phyloP scores from a whole-genome alignment of 2,329 filamentous ascomycete species.

The Parasarocladium wereldwijsianum region DNA sequence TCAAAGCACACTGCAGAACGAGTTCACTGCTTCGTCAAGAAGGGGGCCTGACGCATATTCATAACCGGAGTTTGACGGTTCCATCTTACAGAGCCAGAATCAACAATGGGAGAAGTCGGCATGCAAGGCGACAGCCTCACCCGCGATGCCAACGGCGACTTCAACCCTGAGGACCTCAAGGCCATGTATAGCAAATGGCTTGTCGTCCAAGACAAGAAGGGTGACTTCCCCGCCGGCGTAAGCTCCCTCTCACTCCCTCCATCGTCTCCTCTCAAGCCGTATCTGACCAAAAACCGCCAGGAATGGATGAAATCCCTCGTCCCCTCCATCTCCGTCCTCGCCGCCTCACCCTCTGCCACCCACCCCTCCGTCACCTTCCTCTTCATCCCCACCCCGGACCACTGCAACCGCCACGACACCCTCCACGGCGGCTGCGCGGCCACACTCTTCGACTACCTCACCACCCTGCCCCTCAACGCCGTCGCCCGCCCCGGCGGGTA shows the following conservation, averaged over 20 bases:
- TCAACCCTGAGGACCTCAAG: background rate
- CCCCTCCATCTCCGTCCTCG: slow-evolving; percentile 25
- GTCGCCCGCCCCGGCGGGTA: slow-evolving; percentile 38
- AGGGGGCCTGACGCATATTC: too few species aligned
- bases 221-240: slow-evolving; percentile 1
- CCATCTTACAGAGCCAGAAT: too few species aligned
- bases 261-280: background rate
- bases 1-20: too few species aligned
- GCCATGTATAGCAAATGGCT: slow-evolving; percentile 2
- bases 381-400: slow-evolving; percentile 31
- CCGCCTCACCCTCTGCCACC: slow-evolving; percentile 17
- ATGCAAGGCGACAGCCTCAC: slow-evolving; percentile 3
- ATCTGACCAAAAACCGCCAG: slow-evolving; percentile 13
- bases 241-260: slow-evolving; percentile 1
- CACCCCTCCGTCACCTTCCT: slow-evolving; percentile 27
- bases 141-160: slow-evolving; percentile 1
- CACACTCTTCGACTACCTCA: slow-evolving; percentile 53
- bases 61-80: too few species aligned
- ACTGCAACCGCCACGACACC: slow-evolving; percentile 39
- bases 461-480: slow-evolving; percentile 41
- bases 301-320: slow-evolving; percentile 29
- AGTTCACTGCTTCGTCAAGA: too few species aligned
- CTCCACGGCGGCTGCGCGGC: slow-evolving; percentile 50
- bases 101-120: too few species aligned
- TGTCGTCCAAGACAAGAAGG: background rate